phyloP scores from a whole-genome alignment of 1,284 basidiomycete genomes.

The Rhizoctonia solani region DNA sequence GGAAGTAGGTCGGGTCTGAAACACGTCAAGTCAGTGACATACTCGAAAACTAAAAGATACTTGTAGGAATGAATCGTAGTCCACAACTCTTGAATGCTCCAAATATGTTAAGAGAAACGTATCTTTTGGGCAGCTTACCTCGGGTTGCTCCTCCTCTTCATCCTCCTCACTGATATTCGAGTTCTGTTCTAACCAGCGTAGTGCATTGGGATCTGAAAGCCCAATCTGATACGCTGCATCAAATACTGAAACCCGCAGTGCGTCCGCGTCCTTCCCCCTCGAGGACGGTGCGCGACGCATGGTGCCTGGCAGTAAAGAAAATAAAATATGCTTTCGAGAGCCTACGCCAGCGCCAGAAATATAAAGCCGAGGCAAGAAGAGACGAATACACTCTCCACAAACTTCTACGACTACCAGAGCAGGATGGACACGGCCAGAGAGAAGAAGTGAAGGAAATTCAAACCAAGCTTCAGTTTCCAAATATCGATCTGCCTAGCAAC shows the following conservation, averaged over 20 bases:
- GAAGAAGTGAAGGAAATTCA: slow-evolving; percentile 17
- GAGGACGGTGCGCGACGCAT: slow-evolving; percentile 28
- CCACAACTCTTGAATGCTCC: no score
- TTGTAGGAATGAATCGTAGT: no score
- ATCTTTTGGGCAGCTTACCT: no score
- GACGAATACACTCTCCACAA: background rate
- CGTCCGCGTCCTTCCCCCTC: background rate
- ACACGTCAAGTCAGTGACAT: background rate
- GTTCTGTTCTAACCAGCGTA: slow-evolving; percentile 33
- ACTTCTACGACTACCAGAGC: no score
- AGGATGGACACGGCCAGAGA: no score
- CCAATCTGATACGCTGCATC: slow-evolving; percentile 36
- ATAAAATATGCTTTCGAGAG: background rate
- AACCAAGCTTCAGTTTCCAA: background rate
- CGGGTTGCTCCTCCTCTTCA: slow-evolving; percentile 27
- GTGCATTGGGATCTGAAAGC: slow-evolving; percentile 32
- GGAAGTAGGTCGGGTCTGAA: slow-evolving; percentile 17
- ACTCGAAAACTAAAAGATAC: background rate
- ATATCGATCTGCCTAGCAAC: slow-evolving; percentile 23
- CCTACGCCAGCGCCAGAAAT: slow-evolving; percentile 20
- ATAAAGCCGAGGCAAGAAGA: background rate
- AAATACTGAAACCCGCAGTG: slow-evolving; percentile 35
- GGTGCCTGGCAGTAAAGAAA: background rate
- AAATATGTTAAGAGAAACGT: no score
- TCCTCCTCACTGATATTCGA: slow-evolving; percentile 30